Evolutionary conservation across 106 monocot species (phyloP), one percentile per base, ranked within the genome.

Genomic region (Triglochin maritima): DNA sequence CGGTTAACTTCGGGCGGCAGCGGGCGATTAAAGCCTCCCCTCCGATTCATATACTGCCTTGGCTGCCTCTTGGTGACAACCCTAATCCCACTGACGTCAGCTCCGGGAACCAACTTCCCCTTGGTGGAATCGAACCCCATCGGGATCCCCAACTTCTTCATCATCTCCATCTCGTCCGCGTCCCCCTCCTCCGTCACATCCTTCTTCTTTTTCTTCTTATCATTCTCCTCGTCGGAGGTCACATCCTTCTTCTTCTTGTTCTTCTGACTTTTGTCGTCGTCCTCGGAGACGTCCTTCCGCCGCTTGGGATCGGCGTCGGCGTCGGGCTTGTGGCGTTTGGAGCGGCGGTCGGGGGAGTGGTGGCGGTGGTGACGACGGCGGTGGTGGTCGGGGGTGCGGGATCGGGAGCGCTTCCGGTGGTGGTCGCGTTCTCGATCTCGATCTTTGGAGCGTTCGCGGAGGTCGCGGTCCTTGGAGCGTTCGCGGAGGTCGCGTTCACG

Each of bases 1-100:
- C 96, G 90, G 63, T 98, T 98, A 56, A 61, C 52, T 59, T 96
- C 96, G 6, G 59, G 57, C 0, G 96, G 96, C 29, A 98, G 71
- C 2, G 96, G 96, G 8, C 96, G 85, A 54, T 98, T 98, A 61
- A 98, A 98, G 10, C 96, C 91, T 15, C 96, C 96, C 69, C 96
- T 80, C 9, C 96, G 77, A 65, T 98, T 98, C 96, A 98, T 98
- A 77, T 98, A 98, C 77, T 98, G 96, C 78, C 96, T 80, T 5
- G 96, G 96, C 76, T 88, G 96, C 68, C 96, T 63, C 78, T 98
- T 98, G 7, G 91, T 91, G 44, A 91, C 88, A 29, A 61, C 79
- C 5, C 85, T 69, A 9, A 98, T 82, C 4, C 83, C 91, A 55
- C 96, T 98, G 7, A 92, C 83, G 17, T 91, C 80, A 10, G 83